Percentiles rank a stretch among this genome's conserved stretches.
phyloP scores from a whole-genome alignment of 176 grass and related monocot species.

The Pharus latifolius region DNA sequence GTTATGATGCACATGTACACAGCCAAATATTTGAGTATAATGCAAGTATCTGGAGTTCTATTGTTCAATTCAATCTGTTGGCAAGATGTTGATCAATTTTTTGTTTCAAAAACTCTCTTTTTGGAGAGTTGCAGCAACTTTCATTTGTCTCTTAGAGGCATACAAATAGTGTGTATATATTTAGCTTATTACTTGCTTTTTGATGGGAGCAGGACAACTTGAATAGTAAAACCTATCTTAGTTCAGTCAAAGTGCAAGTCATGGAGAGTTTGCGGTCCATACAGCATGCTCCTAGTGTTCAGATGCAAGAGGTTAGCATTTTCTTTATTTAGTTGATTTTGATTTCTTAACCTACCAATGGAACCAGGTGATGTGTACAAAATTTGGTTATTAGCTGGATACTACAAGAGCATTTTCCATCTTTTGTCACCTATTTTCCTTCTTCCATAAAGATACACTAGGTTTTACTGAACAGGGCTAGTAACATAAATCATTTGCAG shows the following conservation, averaged over 20 bases:
- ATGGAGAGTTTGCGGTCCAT: constrained; percentile 86
- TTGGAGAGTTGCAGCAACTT: not conserved
- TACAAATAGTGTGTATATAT: not conserved
- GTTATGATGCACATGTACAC: not conserved
- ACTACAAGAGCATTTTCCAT: not conserved
- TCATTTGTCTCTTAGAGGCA: not conserved
- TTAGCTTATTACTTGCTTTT: constrained; percentile 11
- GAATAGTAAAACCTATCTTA: constrained; percentile 93
- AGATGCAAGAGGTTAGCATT: constrained; percentile 88
- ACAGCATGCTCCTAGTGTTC: constrained; percentile 93
- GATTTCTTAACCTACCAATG: not conserved
- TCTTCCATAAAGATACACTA: not conserved
- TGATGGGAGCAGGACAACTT: constrained; percentile 63
- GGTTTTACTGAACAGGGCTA: not conserved
- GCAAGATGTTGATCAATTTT: not conserved
- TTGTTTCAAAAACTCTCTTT: not conserved
- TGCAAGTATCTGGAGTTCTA: not conserved
- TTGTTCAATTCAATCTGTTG: not conserved
- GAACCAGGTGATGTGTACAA: not conserved
- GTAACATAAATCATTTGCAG: constrained; percentile 36
- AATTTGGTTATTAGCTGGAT: not conserved
- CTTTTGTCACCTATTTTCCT: not conserved
- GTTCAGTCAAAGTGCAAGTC: constrained; percentile 87
- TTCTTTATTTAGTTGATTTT: not conserved
- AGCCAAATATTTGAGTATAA: not conserved